Base-by-base conservation (phyloP, 148 eudicot genomes). In the Gaultheria prostrata region DNA sequence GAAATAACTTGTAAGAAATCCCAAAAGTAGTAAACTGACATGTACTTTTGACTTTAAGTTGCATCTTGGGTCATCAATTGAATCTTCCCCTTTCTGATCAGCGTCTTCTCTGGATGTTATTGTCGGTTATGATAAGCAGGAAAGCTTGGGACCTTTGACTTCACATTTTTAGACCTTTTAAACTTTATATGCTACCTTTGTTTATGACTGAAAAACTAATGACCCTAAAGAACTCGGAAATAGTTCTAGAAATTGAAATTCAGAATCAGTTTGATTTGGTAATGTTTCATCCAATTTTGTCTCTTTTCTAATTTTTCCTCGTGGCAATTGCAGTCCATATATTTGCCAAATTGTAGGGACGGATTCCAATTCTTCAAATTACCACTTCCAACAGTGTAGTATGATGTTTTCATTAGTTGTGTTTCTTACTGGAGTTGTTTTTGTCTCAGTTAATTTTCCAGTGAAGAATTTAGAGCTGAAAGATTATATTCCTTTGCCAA, bases 401-500 rank as follows among this genome's bases (percentile, higher is more conserved):
- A 63, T 28, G 65, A 12, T 79, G 13, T 79, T 39, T 20, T 18
- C 15, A 17, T 77, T 76, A 12, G 3, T 48, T 67, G 35, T 76
- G 11, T 76, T 81, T 43, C 85, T 76, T 50, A 32, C 50, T 45
- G 9, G 28, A 28, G n/a, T 61, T 84, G 46, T 39, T 26, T 72
- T 33, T 83, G 12, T 80, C 32, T 85, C 50, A 95, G 99, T 97
- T 33, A 97, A 93, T 79, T 97, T 97, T 83, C 99, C 98, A 30
- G 99, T 95, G 90, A 97, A 97, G 89, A 97, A 97, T 86, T 89
- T 97, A 33, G 99, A 97, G 90, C 89, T 97, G 91, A 97, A 95
- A 88, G 99, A 97, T 87, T 93, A 95, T 79, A 95, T 93, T 84
- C 99, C 98, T 75, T 89, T 95, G 76, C 96, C 99, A 33, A 83